Percentiles rank a stretch among this genome's conserved stretches.
Evolutionary conservation across 306 rosid genomes (phyloP).

Genomic region (Begonia loranthoides): DNA sequence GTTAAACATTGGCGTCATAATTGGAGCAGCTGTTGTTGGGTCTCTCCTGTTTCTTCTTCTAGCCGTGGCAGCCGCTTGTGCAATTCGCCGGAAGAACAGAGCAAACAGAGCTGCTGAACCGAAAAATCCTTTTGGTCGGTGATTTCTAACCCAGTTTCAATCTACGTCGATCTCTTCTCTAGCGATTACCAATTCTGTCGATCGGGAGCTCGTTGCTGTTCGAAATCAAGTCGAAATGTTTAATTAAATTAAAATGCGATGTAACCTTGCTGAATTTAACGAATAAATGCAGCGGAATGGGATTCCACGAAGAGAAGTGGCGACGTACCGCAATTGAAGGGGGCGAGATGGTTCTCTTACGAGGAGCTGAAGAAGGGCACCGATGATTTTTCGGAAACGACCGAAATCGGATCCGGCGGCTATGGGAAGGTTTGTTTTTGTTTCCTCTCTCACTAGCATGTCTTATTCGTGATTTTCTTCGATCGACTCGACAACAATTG

Average conservation of each 20-base stretch:
- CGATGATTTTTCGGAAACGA: constrained; percentile 34
- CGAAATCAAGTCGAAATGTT: neutral
- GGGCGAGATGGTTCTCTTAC: constrained; percentile 53
- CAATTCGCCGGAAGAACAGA: constrained; percentile 31
- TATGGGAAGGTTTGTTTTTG: constrained; percentile 51
- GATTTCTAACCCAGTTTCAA: neutral
- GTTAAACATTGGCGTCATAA: constrained; percentile 22
- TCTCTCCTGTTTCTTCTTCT: constrained; percentile 28
- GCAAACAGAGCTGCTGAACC: constrained; percentile 24
- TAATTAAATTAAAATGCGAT: neutral
- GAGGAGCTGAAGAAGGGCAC: constrained; percentile 53
- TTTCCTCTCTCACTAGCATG: neutral
- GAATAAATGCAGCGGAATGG: constrained; percentile 38
- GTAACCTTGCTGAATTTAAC: neutral
- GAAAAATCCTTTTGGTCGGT: constrained; percentile 25
- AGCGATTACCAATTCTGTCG: neutral
- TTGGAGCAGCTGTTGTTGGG: constrained; percentile 62
- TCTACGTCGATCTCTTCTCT: neutral
- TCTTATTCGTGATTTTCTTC: too few relatives aligned
- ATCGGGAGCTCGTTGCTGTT: too few relatives aligned
- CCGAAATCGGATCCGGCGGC: constrained; percentile 59
- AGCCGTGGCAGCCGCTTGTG: constrained; percentile 35
- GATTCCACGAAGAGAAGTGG: constrained; percentile 23
- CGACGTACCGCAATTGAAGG: constrained; percentile 40
- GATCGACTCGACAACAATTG: too few relatives aligned